A percentile compares a stretch with the other conserved stretches of the same genome.
These are phyloP conservation scores for Solanum chmielewskii DNA, from an alignment of 257 asterid genomes.

Conservation along the genomic window DNA sequence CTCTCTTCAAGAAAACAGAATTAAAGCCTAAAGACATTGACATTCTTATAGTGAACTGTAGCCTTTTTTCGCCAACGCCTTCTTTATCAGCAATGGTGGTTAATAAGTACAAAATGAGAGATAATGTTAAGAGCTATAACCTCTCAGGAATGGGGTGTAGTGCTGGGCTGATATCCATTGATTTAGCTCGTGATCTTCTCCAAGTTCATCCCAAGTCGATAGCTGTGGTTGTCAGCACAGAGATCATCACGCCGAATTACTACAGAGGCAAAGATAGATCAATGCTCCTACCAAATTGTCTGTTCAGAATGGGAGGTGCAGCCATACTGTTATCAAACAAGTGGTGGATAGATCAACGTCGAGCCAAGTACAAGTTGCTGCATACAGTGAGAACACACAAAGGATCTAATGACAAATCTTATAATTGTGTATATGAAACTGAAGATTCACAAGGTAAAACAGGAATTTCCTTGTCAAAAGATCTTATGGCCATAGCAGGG, in stretches of 20 bases:
- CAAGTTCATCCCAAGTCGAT: conserved; percentile 4
- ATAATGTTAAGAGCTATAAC: conserved; percentile 45
- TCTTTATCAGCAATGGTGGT: conserved; percentile 54
- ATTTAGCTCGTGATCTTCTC: conserved; percentile 19
- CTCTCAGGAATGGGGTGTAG: conserved; percentile 71
- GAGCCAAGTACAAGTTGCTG: conserved; percentile 12
- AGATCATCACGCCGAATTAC: conserved; percentile 18
- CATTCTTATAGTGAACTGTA: conserved; percentile 38
- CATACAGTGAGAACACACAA: conserved; percentile 17
- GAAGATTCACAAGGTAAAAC: conserved; percentile 15
- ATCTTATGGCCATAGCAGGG: conserved; percentile 20
- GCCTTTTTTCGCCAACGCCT: conserved; percentile 50
- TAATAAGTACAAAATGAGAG: conserved; percentile 45
- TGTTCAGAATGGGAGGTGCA: conserved; percentile 22
- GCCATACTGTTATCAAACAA: conserved; percentile 13
- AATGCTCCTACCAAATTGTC: conserved; percentile 22
- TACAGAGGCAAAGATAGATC: conserved; percentile 22
- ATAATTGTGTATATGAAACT: conserved; percentile 8
- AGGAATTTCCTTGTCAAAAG: conserved; percentile 20
- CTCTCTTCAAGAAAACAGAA: conserved; percentile 28
- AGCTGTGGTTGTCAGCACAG: conserved; percentile 14
- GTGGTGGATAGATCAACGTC: not conserved
- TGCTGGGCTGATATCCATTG: conserved; percentile 21
- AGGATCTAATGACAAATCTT: conserved; percentile 11
- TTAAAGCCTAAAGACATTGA: conserved; percentile 34